phyloP scores from a whole-genome alignment of 768 basidiomycete genomes.

The Leccinellum albellum region DNA sequence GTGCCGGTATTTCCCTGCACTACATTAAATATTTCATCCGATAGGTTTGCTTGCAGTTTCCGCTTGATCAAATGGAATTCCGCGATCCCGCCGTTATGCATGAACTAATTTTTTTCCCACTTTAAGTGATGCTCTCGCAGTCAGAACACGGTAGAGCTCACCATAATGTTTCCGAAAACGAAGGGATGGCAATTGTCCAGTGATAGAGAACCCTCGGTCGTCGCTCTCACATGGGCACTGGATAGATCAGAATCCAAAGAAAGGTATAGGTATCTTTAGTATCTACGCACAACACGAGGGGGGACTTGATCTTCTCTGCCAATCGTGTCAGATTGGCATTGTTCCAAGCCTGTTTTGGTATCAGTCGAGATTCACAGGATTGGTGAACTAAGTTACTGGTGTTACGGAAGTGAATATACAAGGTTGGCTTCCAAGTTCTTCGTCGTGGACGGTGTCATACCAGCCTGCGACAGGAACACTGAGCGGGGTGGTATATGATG shows the following conservation, averaged over 20 bases:
- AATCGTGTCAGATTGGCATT: constrained; percentile 90
- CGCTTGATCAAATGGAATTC: constrained; percentile 82
- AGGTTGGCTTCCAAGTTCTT: constrained; percentile 80
- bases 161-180: constrained; percentile 88
- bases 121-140: background rate
- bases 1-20: constrained; percentile 91
- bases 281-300: constrained; percentile 79
- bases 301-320: constrained; percentile 96
- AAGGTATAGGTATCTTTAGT: background rate
- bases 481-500: background rate
- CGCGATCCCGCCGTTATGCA: constrained; percentile 96
- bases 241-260: constrained; percentile 3
- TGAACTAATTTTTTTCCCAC: constrained; percentile 55
- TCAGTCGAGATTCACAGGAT: constrained; percentile 7
- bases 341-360: constrained; percentile 80
- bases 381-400: constrained; percentile 51
- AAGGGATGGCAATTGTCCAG: constrained; percentile 96
- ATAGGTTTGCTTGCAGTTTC: constrained; percentile 65
- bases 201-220: constrained; percentile 88
- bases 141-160: constrained; percentile 27
- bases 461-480: constrained; percentile 53
- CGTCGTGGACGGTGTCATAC: constrained; percentile 86
- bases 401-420: constrained; percentile 96
- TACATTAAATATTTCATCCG: constrained; percentile 81
- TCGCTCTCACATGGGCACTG: constrained; percentile 89